Evolutionary conservation across 805 yeast species (phyloP).

Genomic region (Saccharomycopsis vini): DNA sequence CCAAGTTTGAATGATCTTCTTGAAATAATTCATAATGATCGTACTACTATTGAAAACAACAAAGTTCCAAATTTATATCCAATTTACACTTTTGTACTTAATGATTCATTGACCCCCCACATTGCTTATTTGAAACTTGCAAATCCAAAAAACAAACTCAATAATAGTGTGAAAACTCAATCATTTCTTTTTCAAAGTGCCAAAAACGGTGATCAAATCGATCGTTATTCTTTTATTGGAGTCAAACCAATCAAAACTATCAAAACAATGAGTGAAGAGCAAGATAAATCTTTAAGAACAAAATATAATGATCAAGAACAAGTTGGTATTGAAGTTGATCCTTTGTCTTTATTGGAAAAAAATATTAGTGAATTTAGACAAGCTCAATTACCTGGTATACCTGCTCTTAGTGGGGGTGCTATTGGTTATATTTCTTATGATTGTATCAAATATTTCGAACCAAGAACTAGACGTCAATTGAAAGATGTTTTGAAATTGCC

Average conservation of each 20-base stretch:
- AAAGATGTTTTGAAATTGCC: constrained; percentile 80
- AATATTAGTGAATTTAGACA: constrained; percentile 61
- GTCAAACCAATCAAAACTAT: constrained; percentile 73
- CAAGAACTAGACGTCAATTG: constrained; percentile 66
- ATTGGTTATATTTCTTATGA: constrained; percentile 94
- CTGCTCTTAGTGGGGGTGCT: constrained; percentile 89
- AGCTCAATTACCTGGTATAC: constrained; percentile 74
- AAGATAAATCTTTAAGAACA: constrained; percentile 20
- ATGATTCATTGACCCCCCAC: constrained; percentile 81
- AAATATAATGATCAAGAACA: constrained; percentile 6
- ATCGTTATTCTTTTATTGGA: constrained; percentile 88
- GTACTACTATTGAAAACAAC: not conserved
- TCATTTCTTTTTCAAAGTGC: constrained; percentile 88
- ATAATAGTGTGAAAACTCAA: constrained; percentile 34
- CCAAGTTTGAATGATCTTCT: constrained; percentile 29
- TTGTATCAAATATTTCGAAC: constrained; percentile 95
- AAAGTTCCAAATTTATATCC: constrained; percentile 64
- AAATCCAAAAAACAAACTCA: constrained; percentile 42
- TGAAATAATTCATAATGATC: constrained; percentile 21
- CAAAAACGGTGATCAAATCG: constrained; percentile 78
- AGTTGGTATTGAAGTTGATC: constrained; percentile 55
- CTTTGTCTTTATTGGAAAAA: constrained; percentile 61
- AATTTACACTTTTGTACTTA: constrained; percentile 61
- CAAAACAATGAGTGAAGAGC: constrained; percentile 37
- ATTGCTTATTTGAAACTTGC: constrained; percentile 82